Conservation (phyloP, 2,329 filamentous ascomycete species). For the Aspergillus proliferans region DNA sequence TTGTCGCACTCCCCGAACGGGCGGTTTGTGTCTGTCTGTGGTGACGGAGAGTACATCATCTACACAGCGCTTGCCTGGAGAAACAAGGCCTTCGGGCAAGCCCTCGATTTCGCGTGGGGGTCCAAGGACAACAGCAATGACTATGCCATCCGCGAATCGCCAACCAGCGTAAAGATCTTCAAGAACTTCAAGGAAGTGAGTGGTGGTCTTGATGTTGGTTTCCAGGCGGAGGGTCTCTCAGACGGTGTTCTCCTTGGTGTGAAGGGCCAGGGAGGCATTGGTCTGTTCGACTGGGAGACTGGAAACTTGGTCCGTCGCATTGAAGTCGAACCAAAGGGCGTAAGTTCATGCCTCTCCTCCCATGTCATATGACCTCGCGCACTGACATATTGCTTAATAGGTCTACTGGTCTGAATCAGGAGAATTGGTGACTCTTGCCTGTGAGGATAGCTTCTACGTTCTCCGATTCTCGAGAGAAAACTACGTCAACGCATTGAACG, state of each 20-base stretch:
- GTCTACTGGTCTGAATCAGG: constrained; percentile 98
- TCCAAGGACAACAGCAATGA: constrained; percentile 98
- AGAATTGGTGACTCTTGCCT: constrained; percentile 85
- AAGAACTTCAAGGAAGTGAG: constrained; percentile 94
- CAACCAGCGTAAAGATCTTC: constrained; percentile 92
- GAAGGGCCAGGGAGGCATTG: constrained; percentile 88
- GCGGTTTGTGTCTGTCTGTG: constrained; percentile 80
- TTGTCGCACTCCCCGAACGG: constrained; percentile 94
- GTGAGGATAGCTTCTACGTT: constrained; percentile 93
- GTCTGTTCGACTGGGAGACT: constrained; percentile 93
- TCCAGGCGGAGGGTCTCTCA: constrained; percentile 84
- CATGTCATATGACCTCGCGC: constrained; percentile 1
- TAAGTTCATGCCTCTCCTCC: constrained; percentile 26
- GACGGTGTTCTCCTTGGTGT: constrained; percentile 89
- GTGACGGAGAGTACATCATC: constrained; percentile 97
- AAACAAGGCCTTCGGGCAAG: constrained; percentile 95
- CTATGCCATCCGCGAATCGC: constrained; percentile 91
- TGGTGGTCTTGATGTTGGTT: constrained; percentile 85
- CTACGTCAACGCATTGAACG: constrained; percentile 76
- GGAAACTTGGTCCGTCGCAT: constrained; percentile 86
- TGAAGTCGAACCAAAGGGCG: constrained; percentile 64
- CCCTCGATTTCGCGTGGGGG: constrained; percentile 93
- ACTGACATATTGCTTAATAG: constrained; percentile 32
- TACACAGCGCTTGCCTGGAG: constrained; percentile 95
- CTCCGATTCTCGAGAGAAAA: constrained; percentile 84